These are phyloP conservation scores for Candida glucosophila DNA, from an alignment of 1,139 yeast genomes.

Conservation along the genomic window DNA sequence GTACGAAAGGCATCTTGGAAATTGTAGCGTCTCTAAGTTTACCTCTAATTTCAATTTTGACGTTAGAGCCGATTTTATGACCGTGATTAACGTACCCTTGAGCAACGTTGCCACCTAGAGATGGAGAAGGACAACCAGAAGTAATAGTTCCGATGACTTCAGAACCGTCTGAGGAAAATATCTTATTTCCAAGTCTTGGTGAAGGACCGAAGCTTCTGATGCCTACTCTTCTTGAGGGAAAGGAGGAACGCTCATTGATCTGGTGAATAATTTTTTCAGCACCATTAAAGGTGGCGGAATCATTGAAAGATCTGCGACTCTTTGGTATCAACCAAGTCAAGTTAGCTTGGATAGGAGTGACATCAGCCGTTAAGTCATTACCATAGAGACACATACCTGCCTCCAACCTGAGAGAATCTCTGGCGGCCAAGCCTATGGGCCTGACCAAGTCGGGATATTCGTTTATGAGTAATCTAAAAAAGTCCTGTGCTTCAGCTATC, in stretches of 20 bases:
- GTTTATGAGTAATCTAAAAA: constrained; percentile 55
- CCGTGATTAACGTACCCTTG: constrained; percentile 81
- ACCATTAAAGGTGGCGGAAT: constrained; percentile 61
- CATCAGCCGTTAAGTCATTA: constrained; percentile 73
- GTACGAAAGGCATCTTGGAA: constrained; percentile 77
- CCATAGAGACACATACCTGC: constrained; percentile 99
- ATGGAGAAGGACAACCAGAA: constrained; percentile 88
- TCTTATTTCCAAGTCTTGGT: constrained; percentile 76
- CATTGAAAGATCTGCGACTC: constrained; percentile 44
- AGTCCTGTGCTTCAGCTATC: constrained; percentile 38
- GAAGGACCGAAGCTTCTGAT: constrained; percentile 74
- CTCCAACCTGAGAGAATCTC: constrained; percentile 89
- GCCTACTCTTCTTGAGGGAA: constrained; percentile 68
- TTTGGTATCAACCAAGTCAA: constrained; percentile 87
- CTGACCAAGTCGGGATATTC: constrained; percentile 50
- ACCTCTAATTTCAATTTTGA: constrained; percentile 75
- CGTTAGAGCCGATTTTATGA: constrained; percentile 68
- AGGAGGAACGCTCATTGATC: constrained; percentile 52
- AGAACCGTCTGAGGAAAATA: constrained; percentile 45
- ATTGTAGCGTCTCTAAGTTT: constrained; percentile 69
- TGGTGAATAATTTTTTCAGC: constrained; percentile 61
- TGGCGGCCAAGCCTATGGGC: constrained; percentile 93
- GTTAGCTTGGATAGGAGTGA: constrained; percentile 83
- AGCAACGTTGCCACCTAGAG: constrained; percentile 79
- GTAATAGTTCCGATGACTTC: constrained; percentile 67